These are phyloP conservation scores for Parsonsia alboflavescens DNA, from an alignment of 257 asterid species.

Conservation along the genomic window DNA sequence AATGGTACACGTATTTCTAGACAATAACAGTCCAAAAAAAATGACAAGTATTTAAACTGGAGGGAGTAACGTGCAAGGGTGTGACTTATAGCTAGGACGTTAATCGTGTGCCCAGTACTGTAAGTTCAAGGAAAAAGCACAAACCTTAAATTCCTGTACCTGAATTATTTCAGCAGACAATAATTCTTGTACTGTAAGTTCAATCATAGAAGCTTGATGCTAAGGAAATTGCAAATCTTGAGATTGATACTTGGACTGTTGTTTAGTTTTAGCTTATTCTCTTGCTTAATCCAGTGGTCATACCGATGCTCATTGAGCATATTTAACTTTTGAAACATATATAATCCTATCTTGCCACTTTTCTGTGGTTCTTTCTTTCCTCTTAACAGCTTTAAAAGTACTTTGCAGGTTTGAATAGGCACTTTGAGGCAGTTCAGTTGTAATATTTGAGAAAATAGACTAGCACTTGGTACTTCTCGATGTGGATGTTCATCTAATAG, in stretches of 20 bases:
- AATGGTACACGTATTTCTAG: too few species aligned
- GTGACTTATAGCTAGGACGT: neutral
- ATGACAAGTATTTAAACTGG: too few species aligned
- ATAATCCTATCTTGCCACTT: neutral
- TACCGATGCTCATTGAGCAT: neutral
- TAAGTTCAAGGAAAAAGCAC: neutral
- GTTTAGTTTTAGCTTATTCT: neutral
- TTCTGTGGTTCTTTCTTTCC: neutral
- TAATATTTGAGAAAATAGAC: neutral
- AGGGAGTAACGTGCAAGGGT: too few species aligned
- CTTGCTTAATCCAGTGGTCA: neutral
- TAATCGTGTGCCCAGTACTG: neutral
- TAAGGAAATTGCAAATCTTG: neutral
- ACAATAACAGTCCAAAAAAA: too few species aligned
- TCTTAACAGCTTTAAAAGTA: neutral
- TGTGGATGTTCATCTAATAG: neutral
- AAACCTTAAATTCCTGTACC: neutral
- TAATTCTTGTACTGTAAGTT: slow-evolving; percentile 3
- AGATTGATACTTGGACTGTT: neutral
- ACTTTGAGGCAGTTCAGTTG: neutral
- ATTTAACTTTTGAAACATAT: neutral
- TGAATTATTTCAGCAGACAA: too few species aligned
- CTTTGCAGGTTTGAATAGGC: neutral
- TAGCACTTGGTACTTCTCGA: neutral
- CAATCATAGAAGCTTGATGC: too few species aligned